Base-by-base conservation (phyloP, 345 rosid species). In the Trapa bicornis region DNA sequence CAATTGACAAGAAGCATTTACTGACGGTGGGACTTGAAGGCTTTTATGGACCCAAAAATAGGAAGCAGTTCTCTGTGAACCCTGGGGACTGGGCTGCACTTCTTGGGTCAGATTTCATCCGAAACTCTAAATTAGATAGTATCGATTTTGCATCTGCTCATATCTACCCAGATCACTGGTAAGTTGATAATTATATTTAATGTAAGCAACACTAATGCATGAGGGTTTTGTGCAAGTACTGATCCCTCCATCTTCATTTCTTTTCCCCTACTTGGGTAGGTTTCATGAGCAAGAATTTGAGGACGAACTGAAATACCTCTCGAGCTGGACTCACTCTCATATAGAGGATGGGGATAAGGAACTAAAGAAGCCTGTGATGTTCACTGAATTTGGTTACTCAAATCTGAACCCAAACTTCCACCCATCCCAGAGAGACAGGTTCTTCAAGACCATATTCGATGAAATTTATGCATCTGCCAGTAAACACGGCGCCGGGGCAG, bases 151-250 rank as follows among this genome's bases (percentile, higher is more conserved):
- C 95, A 36, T 90, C 98, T 22, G 97, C 84, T 80, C 98, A 93
- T 77, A 82, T 87, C 80, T 93, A 93, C 75, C 92, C 98, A 1
- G 98, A 93, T 70, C 97, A 88, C 71, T 93, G 97, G 97, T 90
- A 78, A 80, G 84, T 66, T 33, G 56, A 70, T 53, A 50, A 16
- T 68, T 54, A 42, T 42, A 42, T n/a, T 63, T 56, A 41, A 37
- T 56, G 47, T 53, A 60, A 53, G 14, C 22, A 58, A 29, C 37
- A 33, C 33, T 16, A 10, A 5, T 14, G 11, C 3, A 32, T 10
- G 12, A 32, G 15, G 6, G 32, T 35, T n/a, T 35, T 10, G 4
- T 58, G 11, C 43, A 8, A 29, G 11, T 33, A 9, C 63, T 35
- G 11, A 32, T 1, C 16, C 37, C 65, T 6, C 6, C 32, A 41